phyloP scores from a whole-genome alignment of 73 alveolate species.

The Paramecium bursaria region DNA sequence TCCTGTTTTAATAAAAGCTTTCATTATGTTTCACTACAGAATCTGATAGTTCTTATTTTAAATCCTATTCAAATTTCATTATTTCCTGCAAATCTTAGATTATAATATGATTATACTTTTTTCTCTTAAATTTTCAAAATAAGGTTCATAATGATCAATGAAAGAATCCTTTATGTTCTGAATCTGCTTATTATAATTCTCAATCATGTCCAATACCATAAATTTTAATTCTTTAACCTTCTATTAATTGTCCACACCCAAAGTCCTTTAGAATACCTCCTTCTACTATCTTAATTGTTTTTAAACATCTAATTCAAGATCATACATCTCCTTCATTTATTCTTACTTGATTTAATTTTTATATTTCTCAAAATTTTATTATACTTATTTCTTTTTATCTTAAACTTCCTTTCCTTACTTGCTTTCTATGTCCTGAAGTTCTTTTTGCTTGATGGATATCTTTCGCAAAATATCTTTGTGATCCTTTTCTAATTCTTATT shows the following conservation, averaged over 20 bases:
- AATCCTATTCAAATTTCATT: background rate
- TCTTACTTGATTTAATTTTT: slow-evolving; percentile 6
- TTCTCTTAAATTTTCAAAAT: no score
- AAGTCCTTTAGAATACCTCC: background rate
- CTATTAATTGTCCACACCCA: background rate
- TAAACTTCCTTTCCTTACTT: slow-evolving; percentile 4
- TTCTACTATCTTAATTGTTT: slow-evolving; percentile 6
- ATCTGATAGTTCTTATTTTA: no score
- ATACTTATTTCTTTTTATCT: slow-evolving; percentile 38
- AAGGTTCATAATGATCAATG: no score
- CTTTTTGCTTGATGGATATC: slow-evolving; percentile 14
- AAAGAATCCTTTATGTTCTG: background rate
- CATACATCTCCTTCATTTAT: background rate
- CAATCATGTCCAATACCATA: no score
- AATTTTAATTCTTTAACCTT: background rate
- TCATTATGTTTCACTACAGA: background rate
- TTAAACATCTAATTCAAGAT: background rate
- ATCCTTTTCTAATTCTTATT: background rate
- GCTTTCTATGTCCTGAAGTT: background rate
- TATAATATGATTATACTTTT: background rate
- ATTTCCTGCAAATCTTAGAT: background rate
- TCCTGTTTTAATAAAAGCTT: background rate
- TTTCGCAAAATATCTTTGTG: slow-evolving; percentile 11
- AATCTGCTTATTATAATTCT: slow-evolving; percentile 26
- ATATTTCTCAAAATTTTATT: background rate